Base-by-base conservation (phyloP, 352 stramenopile species). In the Globisporangium ultimum region DNA sequence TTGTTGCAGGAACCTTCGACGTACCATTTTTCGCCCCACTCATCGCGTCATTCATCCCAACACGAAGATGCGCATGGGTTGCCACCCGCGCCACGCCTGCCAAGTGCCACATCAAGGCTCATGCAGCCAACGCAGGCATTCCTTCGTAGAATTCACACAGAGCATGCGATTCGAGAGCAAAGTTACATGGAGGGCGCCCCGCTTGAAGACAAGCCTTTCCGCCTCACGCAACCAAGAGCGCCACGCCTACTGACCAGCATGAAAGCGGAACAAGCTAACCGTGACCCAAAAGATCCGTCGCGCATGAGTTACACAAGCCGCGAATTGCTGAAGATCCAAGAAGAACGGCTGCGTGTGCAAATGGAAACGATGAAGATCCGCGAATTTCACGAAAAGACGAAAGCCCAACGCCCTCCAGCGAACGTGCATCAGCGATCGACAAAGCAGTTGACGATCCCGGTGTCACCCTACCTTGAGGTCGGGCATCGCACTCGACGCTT, bases 371-470 rank as follows among this genome's bases (percentile, higher is more conserved):
- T 87, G 28, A 89, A 89, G 57, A 84, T 90, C 58, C 78, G 84
- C 48, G 81, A 93, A 53, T 90, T 88, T 50, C 78, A 93, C 51
- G 84, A 88, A 55, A 80, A 81, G 28, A 84, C 74, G 17, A 88
- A 87, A 54, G 63, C 80, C 46, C 80, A 93, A 56, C 74, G 79
- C 28, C 69, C 80, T 21, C 75, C 80, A 3, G 66, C 63, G 2
- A 90, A 90, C 53, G 80, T 93, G 9, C 80, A 89, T 51, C 79
- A 90, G 67, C 74, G 84, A 22, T 90, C 80, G 11, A 91, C 76
- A 3, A 91, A 91, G 64, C 80, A 90, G 64, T 78, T 93, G 28
- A 93, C 84, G 48, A 78, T 93, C 20, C 84, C 84, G 11, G 68
- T 88, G 54, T 88, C 84, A 13, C 84, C 84, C 22, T 74, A 80